Conservation (phyloP, 148 eudicot genomes). For the Camellia japonica region DNA sequence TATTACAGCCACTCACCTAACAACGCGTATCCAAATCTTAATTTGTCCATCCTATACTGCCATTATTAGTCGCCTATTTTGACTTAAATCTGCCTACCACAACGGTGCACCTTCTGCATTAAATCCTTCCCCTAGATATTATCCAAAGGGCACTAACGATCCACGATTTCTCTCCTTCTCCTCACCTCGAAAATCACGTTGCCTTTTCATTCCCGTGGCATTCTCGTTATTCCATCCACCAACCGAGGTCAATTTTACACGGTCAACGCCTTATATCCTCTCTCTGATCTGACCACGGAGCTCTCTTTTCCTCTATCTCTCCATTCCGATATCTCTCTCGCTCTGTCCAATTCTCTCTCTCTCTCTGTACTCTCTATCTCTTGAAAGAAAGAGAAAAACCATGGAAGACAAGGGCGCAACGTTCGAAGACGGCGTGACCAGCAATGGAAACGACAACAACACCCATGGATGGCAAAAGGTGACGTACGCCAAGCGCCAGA, state of each 20-base stretch:
- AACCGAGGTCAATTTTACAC: not conserved
- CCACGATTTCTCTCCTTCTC: no score
- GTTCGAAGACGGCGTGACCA: conserved; percentile 23
- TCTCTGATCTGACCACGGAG: not conserved
- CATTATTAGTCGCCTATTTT: no score
- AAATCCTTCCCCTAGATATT: no score
- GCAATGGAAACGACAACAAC: conserved; percentile 14
- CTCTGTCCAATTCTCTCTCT: not conserved
- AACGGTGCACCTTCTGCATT: no score
- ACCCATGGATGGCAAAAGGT: conserved; percentile 63
- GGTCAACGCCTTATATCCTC: conserved; percentile 2
- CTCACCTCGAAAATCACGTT: no score
- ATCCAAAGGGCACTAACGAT: no score
- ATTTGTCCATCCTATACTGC: no score
- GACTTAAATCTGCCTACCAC: no score
- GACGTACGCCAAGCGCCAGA: conserved; percentile 42
- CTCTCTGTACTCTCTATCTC: not conserved
- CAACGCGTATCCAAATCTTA: no score
- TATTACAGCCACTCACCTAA: no score
- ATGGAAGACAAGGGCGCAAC: conserved; percentile 40
- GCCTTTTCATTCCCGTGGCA: not conserved
- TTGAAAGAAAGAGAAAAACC: not conserved
- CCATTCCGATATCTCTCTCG: no score
- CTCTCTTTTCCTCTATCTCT: no score
- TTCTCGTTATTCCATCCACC: not conserved